These are phyloP conservation scores for Venustampulla echinocandica DNA, from an alignment of 495 filamentous ascomycete genomes.

Conservation along the genomic window DNA sequence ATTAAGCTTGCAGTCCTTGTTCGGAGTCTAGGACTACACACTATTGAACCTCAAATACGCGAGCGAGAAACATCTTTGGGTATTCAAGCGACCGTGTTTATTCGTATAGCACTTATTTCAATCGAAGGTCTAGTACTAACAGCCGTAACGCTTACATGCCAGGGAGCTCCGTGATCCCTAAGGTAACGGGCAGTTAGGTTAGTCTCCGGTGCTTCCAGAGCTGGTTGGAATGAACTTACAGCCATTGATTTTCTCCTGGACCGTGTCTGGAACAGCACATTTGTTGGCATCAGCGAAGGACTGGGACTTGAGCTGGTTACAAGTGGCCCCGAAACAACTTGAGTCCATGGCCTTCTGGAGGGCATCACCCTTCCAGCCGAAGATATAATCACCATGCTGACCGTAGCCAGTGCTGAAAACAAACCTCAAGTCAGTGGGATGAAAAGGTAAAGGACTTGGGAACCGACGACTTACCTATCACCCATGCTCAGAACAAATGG, in stretches of 20 bases:
- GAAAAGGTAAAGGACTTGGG: background rate
- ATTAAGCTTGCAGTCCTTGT: too few species aligned
- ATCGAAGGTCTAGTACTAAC: too few species aligned
- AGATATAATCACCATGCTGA: conserved; percentile 40
- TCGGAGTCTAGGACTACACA: too few species aligned
- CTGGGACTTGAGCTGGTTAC: conserved; percentile 30
- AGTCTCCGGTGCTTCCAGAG: too few species aligned
- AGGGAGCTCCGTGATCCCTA: too few species aligned
- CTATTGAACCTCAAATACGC: too few species aligned
- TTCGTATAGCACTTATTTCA: too few species aligned
- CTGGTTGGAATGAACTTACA: conserved; percentile 37
- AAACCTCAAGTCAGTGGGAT: background rate
- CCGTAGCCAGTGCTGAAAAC: conserved; percentile 31
- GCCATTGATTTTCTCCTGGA: conserved; percentile 34
- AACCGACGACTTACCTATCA: conserved; percentile 33
- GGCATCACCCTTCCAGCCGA: conserved; percentile 28
- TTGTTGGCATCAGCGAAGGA: conserved; percentile 27
- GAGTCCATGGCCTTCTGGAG: conserved; percentile 29
- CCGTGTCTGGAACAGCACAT: conserved; percentile 32
- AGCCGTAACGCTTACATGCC: too few species aligned
- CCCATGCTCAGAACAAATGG: conserved; percentile 41
- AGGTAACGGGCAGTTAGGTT: too few species aligned
- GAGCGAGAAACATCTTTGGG: too few species aligned
- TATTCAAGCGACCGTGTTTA: too few species aligned
- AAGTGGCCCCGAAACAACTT: conserved; percentile 29